These are phyloP conservation scores for Catharanthus roseus DNA, from an alignment of 257 asterid genomes.

Conservation along the genomic window DNA sequence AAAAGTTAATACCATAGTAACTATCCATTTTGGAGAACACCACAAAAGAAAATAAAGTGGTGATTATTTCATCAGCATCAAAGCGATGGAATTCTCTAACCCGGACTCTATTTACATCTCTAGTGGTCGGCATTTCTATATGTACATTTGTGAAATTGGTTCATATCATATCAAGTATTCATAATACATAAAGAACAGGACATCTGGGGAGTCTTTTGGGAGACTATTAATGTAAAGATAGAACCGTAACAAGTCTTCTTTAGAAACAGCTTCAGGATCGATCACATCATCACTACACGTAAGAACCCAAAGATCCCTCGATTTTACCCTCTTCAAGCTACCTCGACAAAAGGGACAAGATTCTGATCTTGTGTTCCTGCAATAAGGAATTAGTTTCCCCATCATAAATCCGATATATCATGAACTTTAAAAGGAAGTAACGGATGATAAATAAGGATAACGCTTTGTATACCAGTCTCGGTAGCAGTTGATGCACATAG, in stretches of 20 bases:
- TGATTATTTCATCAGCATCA: constrained; percentile 31
- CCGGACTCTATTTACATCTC: constrained; percentile 59
- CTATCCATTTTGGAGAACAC: constrained; percentile 24
- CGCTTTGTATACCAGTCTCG: constrained; percentile 73
- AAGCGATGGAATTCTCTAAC: constrained; percentile 26
- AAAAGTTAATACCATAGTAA: constrained; percentile 13
- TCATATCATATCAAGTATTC: constrained; percentile 57
- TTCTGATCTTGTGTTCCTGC: constrained; percentile 75
- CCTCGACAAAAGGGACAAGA: constrained; percentile 95
- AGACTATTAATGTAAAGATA: constrained; percentile 62
- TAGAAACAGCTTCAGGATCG: constrained; percentile 48
- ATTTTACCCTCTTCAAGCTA: constrained; percentile 58
- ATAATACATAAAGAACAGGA: constrained; percentile 64
- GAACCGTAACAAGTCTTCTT: constrained; percentile 58
- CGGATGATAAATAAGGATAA: not conserved
- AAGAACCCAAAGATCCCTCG: constrained; percentile 82
- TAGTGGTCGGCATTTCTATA: constrained; percentile 39
- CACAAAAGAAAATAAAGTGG: constrained; percentile 27
- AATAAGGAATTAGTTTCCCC: constrained; percentile 3
- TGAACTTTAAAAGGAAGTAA: not conserved
- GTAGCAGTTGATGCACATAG: constrained; percentile 88
- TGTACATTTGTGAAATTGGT: constrained; percentile 25
- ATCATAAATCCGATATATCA: no score
- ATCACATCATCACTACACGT: constrained; percentile 67
- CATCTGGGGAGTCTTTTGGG: constrained; percentile 77